phyloP scores from a whole-genome alignment of 2,329 filamentous ascomycete species.

The Botrytis elliptica region DNA sequence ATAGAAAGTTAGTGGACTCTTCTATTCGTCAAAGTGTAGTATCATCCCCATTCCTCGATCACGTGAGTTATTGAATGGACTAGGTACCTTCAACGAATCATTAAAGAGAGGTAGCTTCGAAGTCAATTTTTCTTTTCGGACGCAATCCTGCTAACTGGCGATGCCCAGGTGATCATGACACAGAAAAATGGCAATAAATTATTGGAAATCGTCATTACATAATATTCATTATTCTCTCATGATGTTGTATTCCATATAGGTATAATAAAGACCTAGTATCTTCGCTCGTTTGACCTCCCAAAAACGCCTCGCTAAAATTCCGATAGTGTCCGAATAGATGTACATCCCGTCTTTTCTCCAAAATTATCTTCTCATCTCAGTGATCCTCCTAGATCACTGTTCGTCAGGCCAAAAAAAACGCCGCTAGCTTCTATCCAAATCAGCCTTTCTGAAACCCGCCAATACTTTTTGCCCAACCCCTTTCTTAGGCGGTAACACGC shows the following conservation, averaged over 20 bases:
- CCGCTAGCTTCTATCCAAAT: slow-evolving; percentile 33
- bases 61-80: background rate
- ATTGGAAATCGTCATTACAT: background rate
- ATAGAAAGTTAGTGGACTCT: background rate
- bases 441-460: slow-evolving; percentile 32
- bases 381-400: background rate
- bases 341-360: background rate
- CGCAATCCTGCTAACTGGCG: background rate
- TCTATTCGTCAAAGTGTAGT: background rate
- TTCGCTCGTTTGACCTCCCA: background rate
- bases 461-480: slow-evolving; percentile 28
- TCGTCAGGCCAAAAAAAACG: too few relatives aligned
- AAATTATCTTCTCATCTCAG: too few relatives aligned
- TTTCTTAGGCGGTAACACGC: slow-evolving; percentile 20
- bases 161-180: background rate
- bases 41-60: background rate
- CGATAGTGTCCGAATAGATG: background rate
- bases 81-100: background rate
- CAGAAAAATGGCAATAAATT: background rate
- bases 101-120: background rate
- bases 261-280: background rate
- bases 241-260: too few relatives aligned
- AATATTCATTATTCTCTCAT: background rate
- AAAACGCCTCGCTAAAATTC: background rate
- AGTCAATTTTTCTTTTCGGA: background rate